Conservation (phyloP, 768 basidiomycete species). For the Naganishia vishniacii region DNA sequence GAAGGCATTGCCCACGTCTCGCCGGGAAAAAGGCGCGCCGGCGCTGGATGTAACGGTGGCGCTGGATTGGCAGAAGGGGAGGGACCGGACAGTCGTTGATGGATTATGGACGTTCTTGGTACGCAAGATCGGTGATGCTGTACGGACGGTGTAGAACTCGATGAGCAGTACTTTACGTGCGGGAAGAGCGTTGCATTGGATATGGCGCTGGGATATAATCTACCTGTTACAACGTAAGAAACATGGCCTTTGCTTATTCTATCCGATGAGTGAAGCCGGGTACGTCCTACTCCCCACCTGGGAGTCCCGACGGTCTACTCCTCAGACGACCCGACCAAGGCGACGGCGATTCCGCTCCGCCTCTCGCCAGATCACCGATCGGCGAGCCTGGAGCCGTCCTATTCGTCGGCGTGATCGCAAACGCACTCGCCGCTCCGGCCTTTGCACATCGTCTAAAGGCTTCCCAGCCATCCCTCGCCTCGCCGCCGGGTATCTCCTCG, state of each 20-base stretch:
- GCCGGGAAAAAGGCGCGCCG: no score
- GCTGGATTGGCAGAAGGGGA: slow-evolving; percentile 36
- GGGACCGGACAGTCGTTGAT: slow-evolving; percentile 35
- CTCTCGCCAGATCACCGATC: neutral
- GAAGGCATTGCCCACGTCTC: no score
- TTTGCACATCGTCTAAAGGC: slow-evolving; percentile 1
- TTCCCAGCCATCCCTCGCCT: slow-evolving; percentile 15
- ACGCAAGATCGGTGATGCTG: slow-evolving; percentile 33
- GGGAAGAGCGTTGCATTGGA: neutral
- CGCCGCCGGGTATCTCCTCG: neutral
- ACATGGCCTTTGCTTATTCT: no score
- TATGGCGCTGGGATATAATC: no score
- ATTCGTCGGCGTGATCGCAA: slow-evolving; percentile 14
- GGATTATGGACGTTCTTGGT: slow-evolving; percentile 40
- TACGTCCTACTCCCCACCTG: no score
- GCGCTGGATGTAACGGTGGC: neutral
- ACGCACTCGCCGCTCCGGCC: neutral
- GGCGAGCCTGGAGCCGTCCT: slow-evolving; percentile 11
- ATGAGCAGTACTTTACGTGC: neutral
- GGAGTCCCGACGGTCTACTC: no score
- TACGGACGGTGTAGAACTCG: neutral
- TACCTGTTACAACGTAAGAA: no score
- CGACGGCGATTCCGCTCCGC: neutral
- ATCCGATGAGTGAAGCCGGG: no score
- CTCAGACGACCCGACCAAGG: slow-evolving; percentile 7